phyloP scores from a whole-genome alignment of 306 rosid genomes.

The Quercus mongolica region DNA sequence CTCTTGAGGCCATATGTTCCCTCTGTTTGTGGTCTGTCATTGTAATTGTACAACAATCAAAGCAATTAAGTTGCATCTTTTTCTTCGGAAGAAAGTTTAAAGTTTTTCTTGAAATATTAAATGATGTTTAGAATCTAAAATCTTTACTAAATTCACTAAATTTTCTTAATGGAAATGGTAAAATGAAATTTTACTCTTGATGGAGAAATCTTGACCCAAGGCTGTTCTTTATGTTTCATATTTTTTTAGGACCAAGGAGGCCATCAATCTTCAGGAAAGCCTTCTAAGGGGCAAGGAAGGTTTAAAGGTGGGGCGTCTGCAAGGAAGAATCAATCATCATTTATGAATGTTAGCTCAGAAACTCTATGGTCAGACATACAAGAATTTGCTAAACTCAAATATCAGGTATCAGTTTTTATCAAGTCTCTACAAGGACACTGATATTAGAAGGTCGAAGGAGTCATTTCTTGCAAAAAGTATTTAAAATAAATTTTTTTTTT shows the following conservation, averaged over 20 bases:
- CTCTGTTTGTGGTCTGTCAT: constrained; percentile 7
- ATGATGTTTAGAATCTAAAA: neutral
- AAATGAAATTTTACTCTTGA: neutral
- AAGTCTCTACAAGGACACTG: neutral
- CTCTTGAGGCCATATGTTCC: neutral
- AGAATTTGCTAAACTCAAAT: constrained; percentile 76
- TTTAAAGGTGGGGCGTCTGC: constrained; percentile 71
- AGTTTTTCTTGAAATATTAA: neutral
- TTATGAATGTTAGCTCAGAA: constrained; percentile 71
- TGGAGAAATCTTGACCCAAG: neutral
- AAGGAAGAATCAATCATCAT: constrained; percentile 58
- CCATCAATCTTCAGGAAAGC: constrained; percentile 60
- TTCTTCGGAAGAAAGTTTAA: neutral
- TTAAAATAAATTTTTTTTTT: neutral
- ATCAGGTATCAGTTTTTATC: constrained; percentile 55
- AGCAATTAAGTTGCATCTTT: neutral
- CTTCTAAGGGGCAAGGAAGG: constrained; percentile 65
- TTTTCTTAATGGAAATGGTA: neutral
- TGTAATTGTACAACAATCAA: neutral
- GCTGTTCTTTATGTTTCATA: neutral
- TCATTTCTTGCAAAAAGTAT: neutral
- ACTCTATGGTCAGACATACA: constrained; percentile 78
- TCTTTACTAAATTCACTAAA: neutral
- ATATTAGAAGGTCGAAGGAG: neutral
- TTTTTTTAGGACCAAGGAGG: constrained; percentile 69